Evolutionary conservation across 1,139 yeast genomes (phyloP).

Genomic region (Blastobotrys malaysiensis): DNA sequence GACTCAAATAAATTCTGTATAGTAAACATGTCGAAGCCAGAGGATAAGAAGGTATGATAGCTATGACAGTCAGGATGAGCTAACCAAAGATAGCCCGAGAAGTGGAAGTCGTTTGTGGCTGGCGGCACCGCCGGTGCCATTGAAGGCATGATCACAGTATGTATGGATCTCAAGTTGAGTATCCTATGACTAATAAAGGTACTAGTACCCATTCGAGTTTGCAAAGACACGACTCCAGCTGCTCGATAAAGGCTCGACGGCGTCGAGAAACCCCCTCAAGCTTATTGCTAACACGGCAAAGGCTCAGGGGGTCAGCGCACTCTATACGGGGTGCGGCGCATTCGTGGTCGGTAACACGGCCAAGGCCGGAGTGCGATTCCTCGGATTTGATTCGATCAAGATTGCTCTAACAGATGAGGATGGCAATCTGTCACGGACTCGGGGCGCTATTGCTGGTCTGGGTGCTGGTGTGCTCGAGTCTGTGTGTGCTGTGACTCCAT

Average conservation of each 20-base stretch:
- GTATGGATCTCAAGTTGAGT: not conserved
- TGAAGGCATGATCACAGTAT: slow-evolving; percentile 70
- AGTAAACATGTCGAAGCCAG: slow-evolving; percentile 11
- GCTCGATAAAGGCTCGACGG: slow-evolving; percentile 60
- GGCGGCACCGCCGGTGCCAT: slow-evolving; percentile 95
- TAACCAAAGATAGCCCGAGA: slow-evolving; percentile 23
- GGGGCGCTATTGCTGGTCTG: slow-evolving; percentile 91
- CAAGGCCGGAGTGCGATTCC: slow-evolving; percentile 88
- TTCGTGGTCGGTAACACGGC: slow-evolving; percentile 93
- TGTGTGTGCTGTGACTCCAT: slow-evolving; percentile 91
- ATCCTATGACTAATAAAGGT: not conserved
- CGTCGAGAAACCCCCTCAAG: slow-evolving; percentile 75
- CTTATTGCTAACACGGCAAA: slow-evolving; percentile 68
- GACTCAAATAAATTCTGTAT: not conserved
- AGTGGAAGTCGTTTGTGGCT: slow-evolving; percentile 75
- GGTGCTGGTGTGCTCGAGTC: slow-evolving; percentile 96
- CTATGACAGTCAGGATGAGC: not conserved
- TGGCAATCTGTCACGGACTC: slow-evolving; percentile 81
- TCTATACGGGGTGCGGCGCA: slow-evolving; percentile 97
- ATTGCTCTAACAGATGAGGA: slow-evolving; percentile 68
- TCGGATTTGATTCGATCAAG: slow-evolving; percentile 88
- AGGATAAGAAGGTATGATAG: slow-evolving; percentile 13
- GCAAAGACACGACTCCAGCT: slow-evolving; percentile 92
- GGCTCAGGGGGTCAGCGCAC: slow-evolving; percentile 70
- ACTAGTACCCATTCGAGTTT: slow-evolving; percentile 82